Evolutionary conservation across 2,329 filamentous ascomycete species (phyloP), one percentile per base, ranked within the genome.

Genomic region (Colletotrichum musicola): DNA sequence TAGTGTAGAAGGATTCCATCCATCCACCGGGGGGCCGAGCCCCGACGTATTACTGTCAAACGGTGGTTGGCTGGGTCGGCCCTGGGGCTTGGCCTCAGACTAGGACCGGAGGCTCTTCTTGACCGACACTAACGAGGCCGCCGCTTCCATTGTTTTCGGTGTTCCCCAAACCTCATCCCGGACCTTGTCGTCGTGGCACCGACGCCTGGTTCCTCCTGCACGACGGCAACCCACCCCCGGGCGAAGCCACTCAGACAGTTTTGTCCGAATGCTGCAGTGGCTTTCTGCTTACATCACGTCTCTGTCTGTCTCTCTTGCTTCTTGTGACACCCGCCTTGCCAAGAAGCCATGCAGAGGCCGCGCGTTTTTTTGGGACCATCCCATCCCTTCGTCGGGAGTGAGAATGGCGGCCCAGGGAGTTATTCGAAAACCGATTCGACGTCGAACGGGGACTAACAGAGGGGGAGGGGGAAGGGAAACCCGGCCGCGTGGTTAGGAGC

Each of bases 161-260:
- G 66, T 68, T 68, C 66, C 66, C 66, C 66, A 68, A 68, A 46
- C 30, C 49, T 38, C 66, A 68, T 68, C 62, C 66, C 66, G 66
- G 62, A 56, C 44, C 35, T 16, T 16, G 56, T 16, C 40, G 40
- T 42, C 25, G 55, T 51, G 25, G 25, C 53, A 62, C 59, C 16
- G 18, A 55, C 27, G n/a, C 35, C n/a, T 25, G 44, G 60, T 56
- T 10, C 30, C 7, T 35, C 30, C 61, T 25, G 22, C 22, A 4
- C 22, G 22, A 25, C 22, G 22, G 22, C 22, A 25, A 35, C 38
- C 27, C 40, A 50, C 44, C n/a, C n/a, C 65, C 62, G 65, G 65
- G 65, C 14, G 55, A 10, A 51, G 62, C 49, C 62, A 60, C 49
- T 60, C 4, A 42, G 10, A 14, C 22, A 10, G 9, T 40, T 10